Base-by-base conservation (phyloP, 2,329 filamentous ascomycete genomes). In the Aspergillus candidus region DNA sequence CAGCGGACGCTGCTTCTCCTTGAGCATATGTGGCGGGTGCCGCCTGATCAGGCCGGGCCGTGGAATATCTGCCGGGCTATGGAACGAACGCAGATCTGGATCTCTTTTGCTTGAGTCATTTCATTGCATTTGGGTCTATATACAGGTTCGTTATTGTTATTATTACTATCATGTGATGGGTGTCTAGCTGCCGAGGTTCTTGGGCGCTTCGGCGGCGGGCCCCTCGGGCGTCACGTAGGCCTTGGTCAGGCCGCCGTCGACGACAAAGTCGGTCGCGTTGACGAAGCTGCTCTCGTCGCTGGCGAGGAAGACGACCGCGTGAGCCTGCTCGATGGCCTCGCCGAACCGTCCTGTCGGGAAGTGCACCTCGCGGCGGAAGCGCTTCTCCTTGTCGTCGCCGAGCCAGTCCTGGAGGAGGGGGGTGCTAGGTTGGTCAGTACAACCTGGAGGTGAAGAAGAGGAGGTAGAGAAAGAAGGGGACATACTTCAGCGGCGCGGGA, bases 171-270 rank as follows among this genome's bases (percentile, higher is more conserved):
- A 18, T 27, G 22, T 27, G 22, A 27, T 27, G 22, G 8, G 35
- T 35, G 37, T 34, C 30, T 50, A 55, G n/a, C 50, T 52, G 12
- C 48, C 70, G 44, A 71, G 63, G 65, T 77, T 79, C 62, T 69
- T 65, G 7, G 79, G 79, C 4, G 76, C 68, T 52, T 69, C 60
- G 10, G 76, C 71, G 1, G 79, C 66, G 2, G 77, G 74, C 11
- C 79, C 79, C 52, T 82, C 76, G 13, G 78, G 74, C 12, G 79
- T 83, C 37, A 81, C 78, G 67, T 96, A 97, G 35, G 89, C 87
- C 71, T 74, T 95, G 59, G 83, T 91, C 87, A 98, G 88, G 48
- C 91, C 91, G 46, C 93, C 93, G 60, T 98, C 93, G 18, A 97
- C 89, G 4, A 94, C 84, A 71, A 97, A 94, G 64, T 97, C 93